Conservation (phyloP, 768 basidiomycete species). For the Mrakia hoshinonis region DNA sequence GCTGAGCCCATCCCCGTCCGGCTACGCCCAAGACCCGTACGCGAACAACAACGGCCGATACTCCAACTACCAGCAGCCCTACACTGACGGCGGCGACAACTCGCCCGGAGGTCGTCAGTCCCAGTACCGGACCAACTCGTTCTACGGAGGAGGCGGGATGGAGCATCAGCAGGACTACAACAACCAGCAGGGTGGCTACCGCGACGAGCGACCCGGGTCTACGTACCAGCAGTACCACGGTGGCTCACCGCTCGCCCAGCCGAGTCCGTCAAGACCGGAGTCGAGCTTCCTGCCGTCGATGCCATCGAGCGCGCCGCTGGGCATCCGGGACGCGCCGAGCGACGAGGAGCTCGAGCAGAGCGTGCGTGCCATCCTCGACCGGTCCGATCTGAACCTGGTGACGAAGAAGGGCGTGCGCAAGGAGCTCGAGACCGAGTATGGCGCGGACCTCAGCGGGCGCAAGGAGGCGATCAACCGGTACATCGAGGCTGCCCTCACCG, state of each 20-base stretch:
- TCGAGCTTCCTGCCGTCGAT: constrained; percentile 12
- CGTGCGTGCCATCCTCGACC: constrained; percentile 49
- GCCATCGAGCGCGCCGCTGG: neutral
- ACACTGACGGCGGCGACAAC: neutral
- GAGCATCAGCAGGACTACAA: neutral
- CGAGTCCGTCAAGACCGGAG: constrained; percentile 9
- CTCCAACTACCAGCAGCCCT: constrained; percentile 34
- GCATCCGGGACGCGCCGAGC: constrained; percentile 43
- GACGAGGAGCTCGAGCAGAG: constrained; percentile 63
- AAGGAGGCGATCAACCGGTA: constrained; percentile 41
- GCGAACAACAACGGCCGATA: constrained; percentile 51
- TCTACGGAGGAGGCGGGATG: neutral
- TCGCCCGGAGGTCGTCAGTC: neutral
- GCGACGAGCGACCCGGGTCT: constrained; percentile 18
- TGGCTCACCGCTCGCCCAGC: neutral
- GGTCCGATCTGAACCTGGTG: constrained; percentile 76
- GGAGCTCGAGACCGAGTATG: constrained; percentile 68
- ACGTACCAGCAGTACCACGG: constrained; percentile 3
- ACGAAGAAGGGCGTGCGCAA: constrained; percentile 86
- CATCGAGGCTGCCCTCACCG: constrained; percentile 34
- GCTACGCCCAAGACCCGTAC: constrained; percentile 40
- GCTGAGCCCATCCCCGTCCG: constrained; percentile 37
- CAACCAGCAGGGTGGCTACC: neutral
- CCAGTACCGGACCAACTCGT: constrained; percentile 19
- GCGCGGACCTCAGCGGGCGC: constrained; percentile 58